A percentile compares a stretch with the other conserved stretches of the same genome.
Evolutionary conservation across 352 stramenopile genomes (phyloP).

Genomic region (Peronospora belbahrii): DNA sequence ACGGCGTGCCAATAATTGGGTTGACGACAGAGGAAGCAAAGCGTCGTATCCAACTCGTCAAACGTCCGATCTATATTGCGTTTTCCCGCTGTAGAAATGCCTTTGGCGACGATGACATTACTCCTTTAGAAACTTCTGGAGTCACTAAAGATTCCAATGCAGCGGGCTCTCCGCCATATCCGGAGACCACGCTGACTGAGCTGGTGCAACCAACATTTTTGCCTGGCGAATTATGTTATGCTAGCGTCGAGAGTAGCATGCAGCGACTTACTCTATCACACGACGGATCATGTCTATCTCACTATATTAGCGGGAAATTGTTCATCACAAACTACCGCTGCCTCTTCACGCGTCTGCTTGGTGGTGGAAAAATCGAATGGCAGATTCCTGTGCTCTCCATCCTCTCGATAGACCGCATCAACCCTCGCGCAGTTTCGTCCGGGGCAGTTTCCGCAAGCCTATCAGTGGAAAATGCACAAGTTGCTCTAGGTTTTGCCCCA

Average conservation of each 20-base stretch:
- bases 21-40: constrained; percentile 78
- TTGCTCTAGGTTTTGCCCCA: constrained; percentile 44
- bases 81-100: constrained; percentile 42
- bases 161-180: neutral
- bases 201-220: constrained; percentile 35
- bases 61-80: constrained; percentile 57
- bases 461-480: constrained; percentile 51
- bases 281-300: constrained; percentile 56
- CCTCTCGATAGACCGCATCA: constrained; percentile 49
- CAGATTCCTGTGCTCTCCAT: constrained; percentile 76
- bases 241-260: constrained; percentile 66
- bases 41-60: constrained; percentile 61
- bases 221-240: constrained; percentile 71
- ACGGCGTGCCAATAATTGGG: constrained; percentile 59
- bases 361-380: constrained; percentile 51
- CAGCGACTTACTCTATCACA: constrained; percentile 50
- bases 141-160: constrained; percentile 1
- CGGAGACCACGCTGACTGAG: constrained; percentile 11
- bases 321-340: constrained; percentile 83
- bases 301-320: constrained; percentile 69
- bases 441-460: constrained; percentile 13
- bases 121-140: constrained; percentile 5
- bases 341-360: constrained; percentile 56
- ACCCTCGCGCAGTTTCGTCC: constrained; percentile 24
- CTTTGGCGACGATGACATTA: constrained; percentile 3